Percentiles rank a stretch among this genome's conserved stretches.
These are phyloP conservation scores for Apodospora peruviana DNA, from an alignment of 495 filamentous ascomycete genomes.

Conservation along the genomic window DNA sequence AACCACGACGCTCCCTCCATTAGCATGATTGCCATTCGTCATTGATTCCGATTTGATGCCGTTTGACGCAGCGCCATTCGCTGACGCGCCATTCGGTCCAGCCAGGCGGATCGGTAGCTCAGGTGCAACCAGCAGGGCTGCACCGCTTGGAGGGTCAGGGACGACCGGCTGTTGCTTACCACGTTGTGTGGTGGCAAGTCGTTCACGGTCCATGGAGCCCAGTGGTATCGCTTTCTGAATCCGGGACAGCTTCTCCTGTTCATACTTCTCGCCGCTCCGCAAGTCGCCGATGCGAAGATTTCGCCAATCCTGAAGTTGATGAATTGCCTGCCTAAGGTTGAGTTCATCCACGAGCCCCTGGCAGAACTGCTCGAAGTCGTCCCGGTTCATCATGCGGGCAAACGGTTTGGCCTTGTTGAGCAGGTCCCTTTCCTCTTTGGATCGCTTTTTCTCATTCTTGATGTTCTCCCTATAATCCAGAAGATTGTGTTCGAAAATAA, in stretches of 20 bases:
- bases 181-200: slow-evolving; percentile 59
- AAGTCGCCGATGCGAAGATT: slow-evolving; percentile 75
- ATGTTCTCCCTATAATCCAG: slow-evolving; percentile 88
- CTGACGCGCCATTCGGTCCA: slow-evolving; percentile 12
- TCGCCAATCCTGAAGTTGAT: slow-evolving; percentile 92
- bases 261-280: slow-evolving; percentile 86
- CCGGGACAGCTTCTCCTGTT: slow-evolving; percentile 77
- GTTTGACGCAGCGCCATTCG: slow-evolving; percentile 12
- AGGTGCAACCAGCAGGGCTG: slow-evolving; percentile 66
- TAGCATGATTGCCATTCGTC: slow-evolving; percentile 29
- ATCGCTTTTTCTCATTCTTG: slow-evolving; percentile 85
- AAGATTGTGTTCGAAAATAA: slow-evolving; percentile 90
- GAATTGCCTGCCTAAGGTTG: slow-evolving; percentile 82
- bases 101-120: slow-evolving; percentile 59
- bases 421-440: slow-evolving; percentile 88
- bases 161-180: slow-evolving; percentile 51
- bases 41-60: slow-evolving; percentile 21
- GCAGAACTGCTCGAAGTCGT: slow-evolving; percentile 82
- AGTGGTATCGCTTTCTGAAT: slow-evolving; percentile 64
- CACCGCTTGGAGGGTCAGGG: slow-evolving; percentile 65
- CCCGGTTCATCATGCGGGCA: slow-evolving; percentile 90
- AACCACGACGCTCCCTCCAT: slow-evolving; percentile 36
- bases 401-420: slow-evolving; percentile 92
- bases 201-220: slow-evolving; percentile 73
- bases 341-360: slow-evolving; percentile 82